Evolutionary conservation across 31 red algal genomes (phyloP), one percentile per base, ranked within the genome.

Genomic region (Asparagopsis taxiformis): DNA sequence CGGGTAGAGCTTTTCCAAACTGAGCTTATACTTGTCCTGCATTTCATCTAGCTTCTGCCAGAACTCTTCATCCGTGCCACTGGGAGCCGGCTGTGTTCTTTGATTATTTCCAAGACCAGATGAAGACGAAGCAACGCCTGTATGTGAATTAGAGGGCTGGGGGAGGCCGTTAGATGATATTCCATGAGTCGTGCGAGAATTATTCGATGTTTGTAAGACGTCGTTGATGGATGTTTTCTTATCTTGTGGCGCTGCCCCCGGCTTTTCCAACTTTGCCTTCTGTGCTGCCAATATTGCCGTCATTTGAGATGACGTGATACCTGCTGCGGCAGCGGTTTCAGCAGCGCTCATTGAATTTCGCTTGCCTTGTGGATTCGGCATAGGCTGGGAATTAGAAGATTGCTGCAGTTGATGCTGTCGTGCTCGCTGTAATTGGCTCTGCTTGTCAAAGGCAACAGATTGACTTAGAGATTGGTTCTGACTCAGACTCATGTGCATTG

Each of bases 31-130:
- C 61, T 76, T 74, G 2, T 28, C 34, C 37, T 76, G 70, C 37
- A 86, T 68, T 16, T 55, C 51, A 3, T 65, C 59, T 43, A 86
- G 43, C 31, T 76, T 86, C 33, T 37, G 32, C 82, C 82, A 86
- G 48, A 86, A 75, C 46, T 56, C 32, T 55, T 73, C 80, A 22
- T 86, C 71, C n/a, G 48, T 29, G 20, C 39, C 69, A 31, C 20
- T 8, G 6, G 16, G 23, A 24, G 53, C 17, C 10, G 30, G 11
- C 0, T 31, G 51, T 20, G 62, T 22, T 7, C 49, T 56, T 19
- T 49, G 48, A 25, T 25, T 31, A 31, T 26, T 51, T n/a, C 35
- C 7, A 19, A n/a, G 19, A 30, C 8, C 52, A 29, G 31, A 11
- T 33, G 8, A 53, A 2, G 49, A 25, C 51, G 36, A 50, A 10